Evolutionary conservation across 768 basidiomycete species (phyloP), one percentile per base, ranked within the genome.

Genomic region (Auriscalpium microsporum): DNA sequence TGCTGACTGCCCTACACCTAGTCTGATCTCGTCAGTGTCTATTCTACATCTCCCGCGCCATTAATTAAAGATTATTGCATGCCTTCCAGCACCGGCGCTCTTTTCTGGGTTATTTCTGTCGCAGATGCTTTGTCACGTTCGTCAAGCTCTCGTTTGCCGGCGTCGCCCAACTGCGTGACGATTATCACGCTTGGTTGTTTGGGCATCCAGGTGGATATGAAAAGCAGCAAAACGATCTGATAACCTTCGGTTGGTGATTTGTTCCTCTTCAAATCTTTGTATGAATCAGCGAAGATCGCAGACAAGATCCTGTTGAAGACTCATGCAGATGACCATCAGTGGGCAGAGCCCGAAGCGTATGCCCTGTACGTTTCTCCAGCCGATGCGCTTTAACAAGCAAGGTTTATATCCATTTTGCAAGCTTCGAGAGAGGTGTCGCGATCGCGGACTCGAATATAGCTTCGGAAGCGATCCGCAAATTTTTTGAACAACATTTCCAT

Each of bases 401-500:
- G 5, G 70, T 73, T 56, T 50, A 33, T 21, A 50, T 33, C 34
- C 16, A 23, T 9, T 47, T 11, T 33, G 38, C 16, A 60, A 92
- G 90, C 6, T 91, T 81, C 78, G 82, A 89, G 64, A 79, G 79
- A 54, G 80, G 78, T 8, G 64, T 77, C n/a, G 73, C 77, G 11
- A 77, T 79, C 6, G 87, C 86, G 0, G 89, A 92, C 67, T 83
- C 83, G 58, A 81, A 80, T 46, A 61, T 78, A 9, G 88, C 87
- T 0, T 75, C 79, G 2, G 88, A 90, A 60, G 84, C 81, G 60
- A 69, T 93, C 40, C 78, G 89, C 36, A 73, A 80, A 52, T 93
- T 87, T 67, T 93, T 92, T 60, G 90, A 92, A 65, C 90, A 92
- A 57, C 85, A 82, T 63, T 93, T 93, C 63, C 85, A 90, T 58